Base-by-base conservation (phyloP, 352 stramenopile genomes). In the Phytopythium delawarense region DNA sequence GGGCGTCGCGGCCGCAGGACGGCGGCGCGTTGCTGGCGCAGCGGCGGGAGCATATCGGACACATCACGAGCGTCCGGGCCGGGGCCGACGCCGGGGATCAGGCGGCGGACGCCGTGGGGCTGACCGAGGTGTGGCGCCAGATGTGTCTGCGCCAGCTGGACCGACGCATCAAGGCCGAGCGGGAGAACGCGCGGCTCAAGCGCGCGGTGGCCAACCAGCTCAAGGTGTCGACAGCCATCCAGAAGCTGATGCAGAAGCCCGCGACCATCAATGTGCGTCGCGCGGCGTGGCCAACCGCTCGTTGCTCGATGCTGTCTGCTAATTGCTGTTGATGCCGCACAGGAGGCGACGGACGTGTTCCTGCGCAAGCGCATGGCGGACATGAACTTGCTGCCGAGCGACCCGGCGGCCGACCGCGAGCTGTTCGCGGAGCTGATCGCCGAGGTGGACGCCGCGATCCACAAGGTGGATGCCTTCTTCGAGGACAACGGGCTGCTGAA, bases 111-210 rank as follows among this genome's bases (percentile, higher is more conserved):
- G 23, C 25, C 12, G 35, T 50, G 5, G 25, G 25, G 25, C 21
- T 59, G 32, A 37, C 54, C 2, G 37, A 59, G 3, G 54, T 50
- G 54, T 59, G 54, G 54, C 35, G 39, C 12, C 54, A 59, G 25
- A 34, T 59, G 35, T 59, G 54, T 35, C 54, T 59, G 1, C 54
- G 40, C 2, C 54, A 59, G 23, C 40, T 59, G n/a, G 40, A 35
- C 13, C 54, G 54, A 11, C 21, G 54, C 0, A 50, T 59, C n/a
- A 59, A 50, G 50, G 55, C 71, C 15, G 72, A 86, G 62, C 70
- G 68, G 4, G 76, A 88, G 63, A 85, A 87, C 57, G 70, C 69
- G 13, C 72, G 72, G 18, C 66, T 88, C 21, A 86, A 84, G 59
- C 60, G 74, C 2, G 74, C 82, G 39, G 66, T 88, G 11, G 76